Evolutionary conservation across 805 yeast species (phyloP).

Genomic region (Ogataea sp.): DNA sequence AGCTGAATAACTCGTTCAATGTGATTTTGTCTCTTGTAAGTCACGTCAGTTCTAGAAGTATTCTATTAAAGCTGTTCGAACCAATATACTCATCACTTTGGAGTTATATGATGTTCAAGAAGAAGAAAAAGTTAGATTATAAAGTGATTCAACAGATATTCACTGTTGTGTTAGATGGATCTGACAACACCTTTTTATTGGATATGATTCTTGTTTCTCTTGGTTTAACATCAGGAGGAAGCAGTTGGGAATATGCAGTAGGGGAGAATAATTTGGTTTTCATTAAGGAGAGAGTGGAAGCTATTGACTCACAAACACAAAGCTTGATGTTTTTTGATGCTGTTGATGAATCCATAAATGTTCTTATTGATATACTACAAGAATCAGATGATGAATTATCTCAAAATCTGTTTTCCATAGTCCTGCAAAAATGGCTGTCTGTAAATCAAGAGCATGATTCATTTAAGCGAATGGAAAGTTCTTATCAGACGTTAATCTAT

Average conservation of each 20-base stretch:
- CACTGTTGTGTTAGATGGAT: slow-evolving; percentile 15
- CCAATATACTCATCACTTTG: slow-evolving; percentile 28
- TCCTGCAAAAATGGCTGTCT: slow-evolving; percentile 63
- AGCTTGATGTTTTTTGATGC: slow-evolving; percentile 27
- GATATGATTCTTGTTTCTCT: slow-evolving; percentile 9
- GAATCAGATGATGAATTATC: slow-evolving; percentile 34
- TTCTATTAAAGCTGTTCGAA: slow-evolving; percentile 25
- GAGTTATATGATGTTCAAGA: slow-evolving; percentile 35
- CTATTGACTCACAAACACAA: not conserved
- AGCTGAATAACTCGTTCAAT: slow-evolving; percentile 54
- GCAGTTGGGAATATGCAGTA: slow-evolving; percentile 31
- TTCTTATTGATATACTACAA: slow-evolving; percentile 29
- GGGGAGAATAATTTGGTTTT: slow-evolving; percentile 30
- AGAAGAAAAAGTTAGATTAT: slow-evolving; percentile 20
- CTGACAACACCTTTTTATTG: slow-evolving; percentile 5
- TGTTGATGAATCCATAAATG: slow-evolving; percentile 35
- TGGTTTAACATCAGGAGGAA: slow-evolving; percentile 20
- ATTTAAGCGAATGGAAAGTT: slow-evolving; percentile 26
- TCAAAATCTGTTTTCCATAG: slow-evolving; percentile 37
- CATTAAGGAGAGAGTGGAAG: slow-evolving; percentile 14
- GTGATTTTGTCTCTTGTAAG: slow-evolving; percentile 57
- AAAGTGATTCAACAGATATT: slow-evolving; percentile 30
- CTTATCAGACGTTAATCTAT: slow-evolving; percentile 49
- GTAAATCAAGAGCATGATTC: slow-evolving; percentile 7
- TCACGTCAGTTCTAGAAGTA: slow-evolving; percentile 25